Conservation (phyloP, 352 stramenopile species). For the Phytopythium helicoides region DNA sequence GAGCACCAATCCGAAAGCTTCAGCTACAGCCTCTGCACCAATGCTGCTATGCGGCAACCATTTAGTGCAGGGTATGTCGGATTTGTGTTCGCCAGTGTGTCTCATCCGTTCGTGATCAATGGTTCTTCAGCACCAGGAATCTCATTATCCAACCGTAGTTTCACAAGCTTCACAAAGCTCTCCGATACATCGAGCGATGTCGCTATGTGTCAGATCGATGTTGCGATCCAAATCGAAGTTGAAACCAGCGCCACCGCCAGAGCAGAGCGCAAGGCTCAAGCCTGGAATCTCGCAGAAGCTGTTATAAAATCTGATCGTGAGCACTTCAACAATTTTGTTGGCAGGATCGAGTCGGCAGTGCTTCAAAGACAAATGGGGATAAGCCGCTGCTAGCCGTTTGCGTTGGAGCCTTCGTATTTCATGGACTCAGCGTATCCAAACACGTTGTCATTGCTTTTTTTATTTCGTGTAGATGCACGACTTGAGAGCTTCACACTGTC, state of each 20-base stretch:
- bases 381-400: too few relatives aligned
- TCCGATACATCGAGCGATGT: too few relatives aligned
- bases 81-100: not conserved
- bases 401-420: too few relatives aligned
- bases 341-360: not conserved
- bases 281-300: not conserved
- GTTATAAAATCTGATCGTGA: not conserved
- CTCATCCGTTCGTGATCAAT: not conserved
- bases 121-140: not conserved
- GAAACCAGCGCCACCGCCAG: not conserved
- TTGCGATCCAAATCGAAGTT: not conserved
- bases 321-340: not conserved
- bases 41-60: not conserved
- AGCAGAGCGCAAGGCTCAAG: not conserved
- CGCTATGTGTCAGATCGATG: not conserved
- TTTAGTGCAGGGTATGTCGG: not conserved
- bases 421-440: too few relatives aligned
- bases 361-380: not conserved
- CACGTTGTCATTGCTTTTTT: too few relatives aligned
- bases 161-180: not conserved
- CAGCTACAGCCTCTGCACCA: not conserved
- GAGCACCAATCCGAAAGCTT: too few relatives aligned
- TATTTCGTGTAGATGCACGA: too few relatives aligned
- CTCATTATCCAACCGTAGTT: not conserved
- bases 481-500: not conserved